Base-by-base conservation (phyloP, 139 green algal genomes). In the Volvox reticuliferus region DNA sequence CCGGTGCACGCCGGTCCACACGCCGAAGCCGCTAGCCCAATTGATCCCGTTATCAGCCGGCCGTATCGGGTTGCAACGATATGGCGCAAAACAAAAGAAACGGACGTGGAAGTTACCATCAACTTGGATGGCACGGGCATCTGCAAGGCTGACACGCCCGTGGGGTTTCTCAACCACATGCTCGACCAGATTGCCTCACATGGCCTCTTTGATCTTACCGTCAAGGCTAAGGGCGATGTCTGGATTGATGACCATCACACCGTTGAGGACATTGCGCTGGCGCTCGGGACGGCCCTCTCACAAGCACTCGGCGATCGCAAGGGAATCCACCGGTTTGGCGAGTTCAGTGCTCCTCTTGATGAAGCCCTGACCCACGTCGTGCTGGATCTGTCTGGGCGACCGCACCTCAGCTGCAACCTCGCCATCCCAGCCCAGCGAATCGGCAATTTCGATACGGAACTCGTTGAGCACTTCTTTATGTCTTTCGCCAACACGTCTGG, bases 201-300 rank as follows among this genome's bases (percentile, higher is more conserved):
- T 85, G 97, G 97, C 2, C 91, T 99, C 19, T 97, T 99, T 83
- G 94, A 99, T 81, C 71, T 99, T 1, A 94, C 92, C 0, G 93
- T 99, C 62, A 82, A 95, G 50, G 97, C 97, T 0, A 91, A 94
- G 44, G 98, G 98, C 12, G 98, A 99, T 92, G 98, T 95, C 2
- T 98, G 97, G 96, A 99, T 99, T 84, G 98, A 99, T 92, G 98
- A 99, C 93, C 98, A 99, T 93, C 98, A 99, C 97, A 99, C 98
- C 30, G 98, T 98, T 79, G 98, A 99, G 90, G 98, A 99, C 92
- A 98, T 99, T 24, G 97, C 95, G 1, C 87, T 98, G n/a, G 96
- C 97, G 0, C 82, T 98, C 6, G 96, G 96, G 24, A 83, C 68
- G 0, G 96, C 96, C 14, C 65, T 97, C 6, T 91, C 95, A 18